Conservation (phyloP, 495 filamentous ascomycete genomes). For the Aspergillus steynii region DNA sequence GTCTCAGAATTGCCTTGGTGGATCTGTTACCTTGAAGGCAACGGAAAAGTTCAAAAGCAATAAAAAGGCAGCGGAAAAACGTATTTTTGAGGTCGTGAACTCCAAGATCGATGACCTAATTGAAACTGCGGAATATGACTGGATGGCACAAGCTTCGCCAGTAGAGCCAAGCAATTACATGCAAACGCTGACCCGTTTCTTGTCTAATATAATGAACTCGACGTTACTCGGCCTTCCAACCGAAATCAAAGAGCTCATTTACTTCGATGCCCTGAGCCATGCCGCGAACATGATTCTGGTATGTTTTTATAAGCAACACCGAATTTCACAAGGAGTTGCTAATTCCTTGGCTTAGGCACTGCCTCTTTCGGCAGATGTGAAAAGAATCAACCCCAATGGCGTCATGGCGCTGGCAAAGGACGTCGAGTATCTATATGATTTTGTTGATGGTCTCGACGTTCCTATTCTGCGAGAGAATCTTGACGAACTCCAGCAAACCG, state of each 20-base stretch:
- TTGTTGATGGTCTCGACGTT: conserved; percentile 80
- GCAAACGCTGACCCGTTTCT: conserved; percentile 85
- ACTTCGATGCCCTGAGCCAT: conserved; percentile 93
- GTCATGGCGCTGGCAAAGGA: conserved; percentile 79
- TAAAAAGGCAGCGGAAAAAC: conserved; percentile 94
- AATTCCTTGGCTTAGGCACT: conserved; percentile 56
- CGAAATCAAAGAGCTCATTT: conserved; percentile 95
- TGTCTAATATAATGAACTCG: conserved; percentile 96
- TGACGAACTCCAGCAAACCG: conserved; percentile 90
- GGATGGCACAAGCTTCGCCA: conserved; percentile 67
- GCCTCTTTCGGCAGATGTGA: conserved; percentile 76
- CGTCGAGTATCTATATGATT: conserved; percentile 76
- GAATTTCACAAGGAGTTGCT: conserved; percentile 3
- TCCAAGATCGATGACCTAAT: conserved; percentile 98
- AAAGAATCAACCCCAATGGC: conserved; percentile 82
- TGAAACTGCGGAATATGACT: conserved; percentile 95
- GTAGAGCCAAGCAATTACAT: conserved; percentile 87
- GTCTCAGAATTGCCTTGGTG: conserved; percentile 69
- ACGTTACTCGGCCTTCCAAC: conserved; percentile 86
- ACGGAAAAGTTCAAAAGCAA: conserved; percentile 84
- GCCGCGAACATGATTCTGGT: conserved; percentile 85
- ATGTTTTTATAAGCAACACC: conserved; percentile 18
- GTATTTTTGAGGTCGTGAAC: conserved; percentile 97
- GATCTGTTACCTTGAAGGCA: conserved; percentile 71
- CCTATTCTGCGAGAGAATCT: conserved; percentile 80